These are phyloP conservation scores for Suhomyces xylopsoci DNA, from an alignment of 805 yeast species.

Conservation along the genomic window DNA sequence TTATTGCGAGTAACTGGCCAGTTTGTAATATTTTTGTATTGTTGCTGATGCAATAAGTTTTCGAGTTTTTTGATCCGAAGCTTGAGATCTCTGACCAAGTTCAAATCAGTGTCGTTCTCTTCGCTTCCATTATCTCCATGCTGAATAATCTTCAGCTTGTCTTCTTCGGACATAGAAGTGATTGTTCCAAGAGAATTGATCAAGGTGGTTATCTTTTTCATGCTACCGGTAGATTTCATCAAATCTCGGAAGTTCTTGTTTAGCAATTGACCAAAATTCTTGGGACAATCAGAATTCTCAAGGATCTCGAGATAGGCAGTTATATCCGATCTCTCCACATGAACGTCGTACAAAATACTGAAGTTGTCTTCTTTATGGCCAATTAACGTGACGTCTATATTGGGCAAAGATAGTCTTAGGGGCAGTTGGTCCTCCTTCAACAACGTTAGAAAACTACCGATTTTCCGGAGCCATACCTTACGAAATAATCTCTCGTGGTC, in stretches of 20 bases:
- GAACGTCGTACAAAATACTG: conserved; percentile 35
- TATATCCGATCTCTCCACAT: conserved; percentile 33
- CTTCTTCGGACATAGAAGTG: conserved; percentile 21
- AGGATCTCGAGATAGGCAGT: conserved; percentile 24
- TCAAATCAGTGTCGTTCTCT: conserved; percentile 34
- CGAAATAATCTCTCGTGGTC: conserved; percentile 57
- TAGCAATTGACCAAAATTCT: conserved; percentile 37
- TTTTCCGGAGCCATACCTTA: conserved; percentile 61
- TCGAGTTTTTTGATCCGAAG: conserved; percentile 74
- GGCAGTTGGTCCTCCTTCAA: conserved; percentile 12
- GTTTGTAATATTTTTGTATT: conserved; percentile 50
- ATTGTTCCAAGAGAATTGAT: conserved; percentile 29
- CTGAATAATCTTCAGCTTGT: conserved; percentile 13
- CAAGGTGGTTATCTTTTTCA: conserved; percentile 33
- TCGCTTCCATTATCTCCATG: conserved; percentile 11
- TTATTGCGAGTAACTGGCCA: conserved; percentile 35
- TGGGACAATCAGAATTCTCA: conserved; percentile 23
- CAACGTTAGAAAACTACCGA: conserved; percentile 41
- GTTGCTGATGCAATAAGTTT: conserved; percentile 70
- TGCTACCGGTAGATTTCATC: conserved; percentile 35
- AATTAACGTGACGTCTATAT: conserved; percentile 40
- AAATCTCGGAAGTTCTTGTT: conserved; percentile 46
- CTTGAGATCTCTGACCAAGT: conserved; percentile 59
- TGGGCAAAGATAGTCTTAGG: conserved; percentile 21
- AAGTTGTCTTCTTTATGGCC: conserved; percentile 17